Percentiles rank a stretch among this genome's conserved stretches.
Evolutionary conservation across 768 basidiomycete genomes (phyloP).

Genomic region (Tulasnella sp.): DNA sequence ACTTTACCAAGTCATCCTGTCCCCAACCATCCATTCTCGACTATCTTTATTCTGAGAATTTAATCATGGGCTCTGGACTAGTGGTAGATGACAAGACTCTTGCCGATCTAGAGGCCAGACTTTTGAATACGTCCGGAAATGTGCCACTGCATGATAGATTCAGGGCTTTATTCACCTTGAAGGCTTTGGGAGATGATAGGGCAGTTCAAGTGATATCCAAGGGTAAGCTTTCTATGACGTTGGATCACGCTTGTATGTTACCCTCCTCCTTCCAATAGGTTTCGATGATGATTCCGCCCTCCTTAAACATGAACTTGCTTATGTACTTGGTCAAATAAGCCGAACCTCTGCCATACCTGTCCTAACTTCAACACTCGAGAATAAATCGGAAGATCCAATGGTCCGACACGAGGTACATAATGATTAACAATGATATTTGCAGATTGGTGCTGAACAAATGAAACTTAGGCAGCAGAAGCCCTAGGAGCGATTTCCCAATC

Average conservation of each 20-base stretch:
- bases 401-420: slow-evolving; percentile 80
- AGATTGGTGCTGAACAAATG: neutral
- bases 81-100: slow-evolving; percentile 27
- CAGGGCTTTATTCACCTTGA: slow-evolving; percentile 83
- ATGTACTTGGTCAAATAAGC: slow-evolving; percentile 89
- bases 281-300: slow-evolving; percentile 79
- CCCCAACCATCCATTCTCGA: slow-evolving; percentile 2
- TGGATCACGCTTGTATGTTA: neutral
- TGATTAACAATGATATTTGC: too few relatives aligned
- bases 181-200: slow-evolving; percentile 53
- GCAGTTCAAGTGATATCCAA: slow-evolving; percentile 76
- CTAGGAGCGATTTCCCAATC: slow-evolving; percentile 82
- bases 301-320: slow-evolving; percentile 94
- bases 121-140: slow-evolving; percentile 63
- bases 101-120: slow-evolving; percentile 49
- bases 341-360: slow-evolving; percentile 56
- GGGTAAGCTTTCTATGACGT: slow-evolving; percentile 42
- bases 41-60: neutral
- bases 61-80: neutral
- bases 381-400: slow-evolving; percentile 76
- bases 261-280: slow-evolving; percentile 33
- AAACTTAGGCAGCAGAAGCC: slow-evolving; percentile 81
- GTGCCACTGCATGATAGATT: slow-evolving; percentile 79
- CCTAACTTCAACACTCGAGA: slow-evolving; percentile 61
- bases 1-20: slow-evolving; percentile 7